These are phyloP conservation scores for Linderina pennispora DNA, from an alignment of 192 early-diverging fungal species.

Conservation along the genomic window DNA sequence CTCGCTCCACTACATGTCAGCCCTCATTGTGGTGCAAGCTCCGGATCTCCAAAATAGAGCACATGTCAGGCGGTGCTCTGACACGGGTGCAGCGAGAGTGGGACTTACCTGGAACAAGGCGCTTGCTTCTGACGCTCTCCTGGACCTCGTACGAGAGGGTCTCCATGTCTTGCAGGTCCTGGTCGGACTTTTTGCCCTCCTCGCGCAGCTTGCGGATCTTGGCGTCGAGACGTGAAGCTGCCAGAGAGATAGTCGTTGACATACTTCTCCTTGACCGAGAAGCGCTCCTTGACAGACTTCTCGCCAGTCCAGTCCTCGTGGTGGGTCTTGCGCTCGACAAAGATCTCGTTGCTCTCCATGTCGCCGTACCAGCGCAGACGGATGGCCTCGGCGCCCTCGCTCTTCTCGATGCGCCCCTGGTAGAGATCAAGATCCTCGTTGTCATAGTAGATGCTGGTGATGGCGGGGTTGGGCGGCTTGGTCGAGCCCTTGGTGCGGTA, in stretches of 20 bases:
- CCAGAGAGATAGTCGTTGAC: conserved; percentile 84
- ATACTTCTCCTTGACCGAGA: conserved; percentile 90
- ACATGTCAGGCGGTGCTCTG: too few relatives aligned
- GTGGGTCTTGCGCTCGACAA: conserved; percentile 98
- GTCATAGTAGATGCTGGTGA: conserved; percentile 93
- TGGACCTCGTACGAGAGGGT: conserved; percentile 69
- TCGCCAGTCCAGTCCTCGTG: conserved; percentile 91
- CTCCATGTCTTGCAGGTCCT: conserved; percentile 68
- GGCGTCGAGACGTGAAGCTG: conserved; percentile 62
- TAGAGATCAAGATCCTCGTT: conserved; percentile 86
- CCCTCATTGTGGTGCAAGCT: too few relatives aligned
- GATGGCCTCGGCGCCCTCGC: conserved; percentile 83
- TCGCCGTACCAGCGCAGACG: conserved; percentile 95
- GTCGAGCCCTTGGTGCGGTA: conserved; percentile 71
- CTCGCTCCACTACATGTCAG: too few relatives aligned
- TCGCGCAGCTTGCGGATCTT: conserved; percentile 72
- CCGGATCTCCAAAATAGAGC: too few relatives aligned
- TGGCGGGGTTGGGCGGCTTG: conserved; percentile 73
- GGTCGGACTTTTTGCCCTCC: conserved; percentile 61
- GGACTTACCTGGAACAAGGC: conserved; percentile 52
- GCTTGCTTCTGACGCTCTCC: conserved; percentile 56
- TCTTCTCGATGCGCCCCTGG: conserved; percentile 76
- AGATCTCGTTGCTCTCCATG: conserved; percentile 80
- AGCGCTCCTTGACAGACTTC: conserved; percentile 83
- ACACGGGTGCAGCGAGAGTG: too few relatives aligned